Evolutionary conservation across 2,329 filamentous ascomycete species (phyloP).

Genomic region (Aureobasidium zeae): DNA sequence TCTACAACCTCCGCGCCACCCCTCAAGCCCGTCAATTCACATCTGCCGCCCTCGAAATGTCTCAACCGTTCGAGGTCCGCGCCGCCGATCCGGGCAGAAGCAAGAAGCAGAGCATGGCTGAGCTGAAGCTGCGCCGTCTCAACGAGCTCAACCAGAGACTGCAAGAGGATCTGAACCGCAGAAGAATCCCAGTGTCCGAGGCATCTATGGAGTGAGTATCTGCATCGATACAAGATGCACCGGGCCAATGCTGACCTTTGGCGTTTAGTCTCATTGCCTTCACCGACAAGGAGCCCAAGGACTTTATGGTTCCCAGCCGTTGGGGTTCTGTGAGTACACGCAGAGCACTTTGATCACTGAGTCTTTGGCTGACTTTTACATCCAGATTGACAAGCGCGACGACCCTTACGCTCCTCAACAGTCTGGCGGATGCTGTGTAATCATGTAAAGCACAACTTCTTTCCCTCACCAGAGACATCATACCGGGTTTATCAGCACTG

Average conservation of each 20-base stretch:
- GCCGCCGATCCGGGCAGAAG: conserved; percentile 61
- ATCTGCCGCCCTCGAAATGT: conserved; percentile 36
- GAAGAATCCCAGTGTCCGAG: conserved; percentile 90
- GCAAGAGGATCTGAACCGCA: conserved; percentile 89
- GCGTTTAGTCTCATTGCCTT: conserved; percentile 79
- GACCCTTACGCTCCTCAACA: conserved; percentile 98
- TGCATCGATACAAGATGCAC: neutral
- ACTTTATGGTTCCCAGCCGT: conserved; percentile 97
- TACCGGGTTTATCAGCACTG: conserved; percentile 13
- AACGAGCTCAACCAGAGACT: conserved; percentile 95
- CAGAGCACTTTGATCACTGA: conserved; percentile 1
- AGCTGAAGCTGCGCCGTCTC: conserved; percentile 89
- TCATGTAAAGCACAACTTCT: conserved; percentile 58
- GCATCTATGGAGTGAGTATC: conserved; percentile 53
- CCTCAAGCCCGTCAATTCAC: conserved; percentile 3
- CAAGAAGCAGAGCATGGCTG: conserved; percentile 99
- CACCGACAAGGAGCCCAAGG: conserved; percentile 86
- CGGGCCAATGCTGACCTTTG: neutral
- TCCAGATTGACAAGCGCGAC: conserved; percentile 78
- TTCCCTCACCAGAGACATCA: conserved; percentile 13
- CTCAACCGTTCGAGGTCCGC: conserved; percentile 56
- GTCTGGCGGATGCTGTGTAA: conserved; percentile 81
- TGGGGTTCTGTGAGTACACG: conserved; percentile 63
- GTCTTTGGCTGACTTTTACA: conserved; percentile 12
- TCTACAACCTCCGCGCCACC: neutral